Conservation (phyloP, 306 rosid genomes). For the Abrus pulchellus region DNA sequence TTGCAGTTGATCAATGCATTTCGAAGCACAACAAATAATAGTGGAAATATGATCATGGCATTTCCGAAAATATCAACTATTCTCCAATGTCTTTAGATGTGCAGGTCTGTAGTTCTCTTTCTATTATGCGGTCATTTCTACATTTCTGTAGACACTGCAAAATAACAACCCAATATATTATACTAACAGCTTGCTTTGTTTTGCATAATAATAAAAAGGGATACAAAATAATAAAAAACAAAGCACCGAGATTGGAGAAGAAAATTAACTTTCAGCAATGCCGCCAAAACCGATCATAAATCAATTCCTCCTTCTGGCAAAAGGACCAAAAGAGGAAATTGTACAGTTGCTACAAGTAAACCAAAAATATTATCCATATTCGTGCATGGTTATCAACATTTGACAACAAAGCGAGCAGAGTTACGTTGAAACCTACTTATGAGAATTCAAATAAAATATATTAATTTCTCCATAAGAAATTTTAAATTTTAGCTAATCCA, state of each 20-base stretch:
- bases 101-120: neutral
- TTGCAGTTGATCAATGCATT: neutral
- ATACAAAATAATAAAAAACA: neutral
- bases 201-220: neutral
- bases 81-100: neutral
- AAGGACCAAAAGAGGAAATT: constrained; percentile 21
- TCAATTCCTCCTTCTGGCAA: neutral
- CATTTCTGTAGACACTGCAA: neutral
- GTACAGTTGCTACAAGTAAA: constrained; percentile 37
- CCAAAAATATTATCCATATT: constrained; percentile 24
- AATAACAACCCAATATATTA: neutral
- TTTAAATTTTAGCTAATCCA: constrained; percentile 33
- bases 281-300: constrained; percentile 24
- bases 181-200: neutral
- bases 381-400: constrained; percentile 34
- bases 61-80: neutral
- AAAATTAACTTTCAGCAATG: constrained; percentile 2
- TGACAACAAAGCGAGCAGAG: constrained; percentile 14
- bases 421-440: constrained; percentile 34
- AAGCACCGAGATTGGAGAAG: constrained; percentile 1
- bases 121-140: neutral
- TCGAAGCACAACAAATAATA: neutral
- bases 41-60: neutral
- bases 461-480: constrained; percentile 32
- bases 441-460: constrained; percentile 19